phyloP scores from a whole-genome alignment of 2,329 filamentous ascomycete genomes.

The Beauveria medogensis region DNA sequence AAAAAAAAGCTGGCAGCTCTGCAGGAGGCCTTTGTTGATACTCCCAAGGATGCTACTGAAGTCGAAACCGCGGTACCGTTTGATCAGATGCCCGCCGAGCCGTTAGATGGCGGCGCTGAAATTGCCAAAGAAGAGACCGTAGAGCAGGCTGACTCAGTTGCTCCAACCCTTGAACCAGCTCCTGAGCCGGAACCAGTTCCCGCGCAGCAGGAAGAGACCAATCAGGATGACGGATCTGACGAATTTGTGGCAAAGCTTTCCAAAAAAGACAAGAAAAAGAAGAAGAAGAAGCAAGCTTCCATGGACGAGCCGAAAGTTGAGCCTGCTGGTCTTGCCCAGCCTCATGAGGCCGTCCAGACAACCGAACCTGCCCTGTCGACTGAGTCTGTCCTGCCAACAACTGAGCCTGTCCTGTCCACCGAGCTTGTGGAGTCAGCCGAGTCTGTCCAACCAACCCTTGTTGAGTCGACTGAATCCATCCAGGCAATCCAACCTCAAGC shows the following conservation, averaged over 20 bases:
- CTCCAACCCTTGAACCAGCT: neutral
- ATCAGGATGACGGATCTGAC: constrained; percentile 22
- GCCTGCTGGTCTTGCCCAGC: neutral
- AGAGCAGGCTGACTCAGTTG: neutral
- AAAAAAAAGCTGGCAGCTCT: constrained; percentile 24
- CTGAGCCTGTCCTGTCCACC: neutral
- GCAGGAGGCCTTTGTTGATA: constrained; percentile 11
- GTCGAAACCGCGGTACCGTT: neutral
- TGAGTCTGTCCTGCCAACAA: neutral
- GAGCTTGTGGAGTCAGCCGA: neutral
- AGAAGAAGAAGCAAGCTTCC: constrained; percentile 17
- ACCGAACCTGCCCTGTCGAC: neutral
- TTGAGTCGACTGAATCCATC: neutral
- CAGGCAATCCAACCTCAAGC: too few relatives aligned
- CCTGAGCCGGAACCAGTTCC: neutral
- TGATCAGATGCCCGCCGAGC: constrained; percentile 5
- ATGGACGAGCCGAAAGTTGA: neutral
- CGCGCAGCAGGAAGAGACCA: constrained; percentile 11
- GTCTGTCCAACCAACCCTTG: neutral
- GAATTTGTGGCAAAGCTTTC: constrained; percentile 21
- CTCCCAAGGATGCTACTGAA: constrained; percentile 12
- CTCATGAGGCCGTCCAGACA: neutral
- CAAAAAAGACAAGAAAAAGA: constrained; percentile 27
- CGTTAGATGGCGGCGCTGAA: neutral
- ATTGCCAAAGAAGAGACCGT: neutral